Conservation (phyloP, 2,329 filamentous ascomycete genomes). For the Trichoderma lentiforme region DNA sequence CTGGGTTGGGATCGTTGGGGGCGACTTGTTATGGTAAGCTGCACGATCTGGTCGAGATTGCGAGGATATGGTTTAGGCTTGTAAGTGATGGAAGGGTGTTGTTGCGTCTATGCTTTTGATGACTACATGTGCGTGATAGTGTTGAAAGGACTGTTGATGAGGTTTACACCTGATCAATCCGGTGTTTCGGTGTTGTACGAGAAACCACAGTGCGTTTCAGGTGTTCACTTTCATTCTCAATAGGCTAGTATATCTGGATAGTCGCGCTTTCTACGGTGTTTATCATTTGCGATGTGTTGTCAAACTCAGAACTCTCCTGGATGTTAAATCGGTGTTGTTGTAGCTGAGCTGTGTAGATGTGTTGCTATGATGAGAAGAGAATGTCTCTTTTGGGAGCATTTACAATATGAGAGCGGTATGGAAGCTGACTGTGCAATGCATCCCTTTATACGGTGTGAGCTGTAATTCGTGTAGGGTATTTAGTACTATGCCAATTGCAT, state of each 20-base stretch:
- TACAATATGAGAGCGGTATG: neutral
- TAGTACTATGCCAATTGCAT: neutral
- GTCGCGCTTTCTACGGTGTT: conserved; percentile 35
- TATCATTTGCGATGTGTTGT: conserved; percentile 31
- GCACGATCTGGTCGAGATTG: neutral
- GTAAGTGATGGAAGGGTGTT: neutral
- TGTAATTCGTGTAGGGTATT: neutral
- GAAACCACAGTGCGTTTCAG: neutral
- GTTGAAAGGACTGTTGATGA: neutral
- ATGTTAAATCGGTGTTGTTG: conserved; percentile 29
- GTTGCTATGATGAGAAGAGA: neutral
- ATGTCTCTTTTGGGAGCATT: neutral
- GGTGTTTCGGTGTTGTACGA: neutral
- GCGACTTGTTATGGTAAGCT: neutral
- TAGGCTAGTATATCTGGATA: conserved; percentile 19
- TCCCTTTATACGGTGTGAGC: neutral
- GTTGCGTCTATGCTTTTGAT: neutral
- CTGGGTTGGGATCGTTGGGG: neutral
- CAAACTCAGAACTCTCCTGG: conserved; percentile 59
- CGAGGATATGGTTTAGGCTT: neutral
- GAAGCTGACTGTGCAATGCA: neutral
- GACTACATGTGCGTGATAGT: neutral
- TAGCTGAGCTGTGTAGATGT: neutral
- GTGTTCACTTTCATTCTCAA: neutral
- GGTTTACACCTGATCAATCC: too few relatives aligned